phyloP scores from a whole-genome alignment of 495 filamentous ascomycete species.

The Ascobolus immersus region DNA sequence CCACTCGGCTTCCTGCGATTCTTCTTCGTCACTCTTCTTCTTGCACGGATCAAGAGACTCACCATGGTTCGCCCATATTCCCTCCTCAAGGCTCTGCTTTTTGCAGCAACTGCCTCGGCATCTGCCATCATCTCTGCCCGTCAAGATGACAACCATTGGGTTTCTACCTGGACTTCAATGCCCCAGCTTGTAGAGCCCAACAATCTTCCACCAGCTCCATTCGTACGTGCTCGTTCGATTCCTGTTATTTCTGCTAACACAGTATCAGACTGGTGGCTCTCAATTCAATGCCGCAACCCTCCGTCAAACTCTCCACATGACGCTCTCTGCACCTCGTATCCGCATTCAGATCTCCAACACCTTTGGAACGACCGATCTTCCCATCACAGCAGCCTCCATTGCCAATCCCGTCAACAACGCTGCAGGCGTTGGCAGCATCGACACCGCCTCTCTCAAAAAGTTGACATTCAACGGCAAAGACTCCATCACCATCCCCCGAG shows the following conservation, averaged over 20 bases:
- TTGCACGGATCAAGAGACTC: too few relatives aligned
- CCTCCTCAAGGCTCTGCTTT: too few relatives aligned
- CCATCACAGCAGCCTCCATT: conserved; percentile 33
- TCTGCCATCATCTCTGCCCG: too few relatives aligned
- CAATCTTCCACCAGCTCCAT: conserved; percentile 35
- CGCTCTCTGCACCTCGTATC: conserved; percentile 27
- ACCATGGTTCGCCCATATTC: too few relatives aligned
- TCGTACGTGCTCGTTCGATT: conserved; percentile 22
- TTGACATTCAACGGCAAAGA: conserved; percentile 32
- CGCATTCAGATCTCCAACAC: conserved; percentile 42
- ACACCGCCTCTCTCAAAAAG: conserved; percentile 22
- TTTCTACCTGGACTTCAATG: conserved; percentile 40
- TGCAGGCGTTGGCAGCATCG: conserved; percentile 28
- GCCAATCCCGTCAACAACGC: conserved; percentile 25
- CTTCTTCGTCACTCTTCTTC: too few relatives aligned
- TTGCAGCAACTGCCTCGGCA: too few relatives aligned
- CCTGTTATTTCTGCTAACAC: background rate
- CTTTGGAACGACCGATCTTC: conserved; percentile 34
- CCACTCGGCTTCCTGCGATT: too few relatives aligned
- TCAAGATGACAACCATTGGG: conserved; percentile 28
- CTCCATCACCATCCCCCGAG: conserved; percentile 29
- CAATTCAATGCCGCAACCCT: conserved; percentile 30
- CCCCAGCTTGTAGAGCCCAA: conserved; percentile 36
- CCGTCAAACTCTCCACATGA: conserved; percentile 38
- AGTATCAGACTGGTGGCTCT: background rate